Evolutionary conservation across 2,329 filamentous ascomycete species (phyloP).

Genomic region (Diaporthe eres): DNA sequence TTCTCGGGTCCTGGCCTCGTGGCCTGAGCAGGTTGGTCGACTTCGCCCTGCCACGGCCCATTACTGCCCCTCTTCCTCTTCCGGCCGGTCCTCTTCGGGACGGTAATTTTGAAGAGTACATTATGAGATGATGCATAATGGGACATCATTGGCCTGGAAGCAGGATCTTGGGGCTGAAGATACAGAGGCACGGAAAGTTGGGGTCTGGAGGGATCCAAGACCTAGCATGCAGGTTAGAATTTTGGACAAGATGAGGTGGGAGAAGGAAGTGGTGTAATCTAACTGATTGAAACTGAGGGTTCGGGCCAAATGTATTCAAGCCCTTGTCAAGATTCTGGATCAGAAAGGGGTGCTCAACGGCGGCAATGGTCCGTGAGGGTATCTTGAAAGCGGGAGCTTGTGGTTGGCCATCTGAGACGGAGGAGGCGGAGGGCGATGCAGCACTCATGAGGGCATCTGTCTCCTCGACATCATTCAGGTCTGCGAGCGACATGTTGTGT

Average conservation of each 20-base stretch:
- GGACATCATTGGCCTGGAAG: constrained; percentile 83
- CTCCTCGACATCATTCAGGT: constrained; percentile 28
- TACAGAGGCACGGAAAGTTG: constrained; percentile 76
- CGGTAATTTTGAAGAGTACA: constrained; percentile 85
- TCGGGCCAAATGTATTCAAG: constrained; percentile 56
- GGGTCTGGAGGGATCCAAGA: constrained; percentile 59
- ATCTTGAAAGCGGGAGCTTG: constrained; percentile 55
- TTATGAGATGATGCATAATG: constrained; percentile 84
- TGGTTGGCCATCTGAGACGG: constrained; percentile 36
- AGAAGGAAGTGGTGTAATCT: constrained; percentile 32
- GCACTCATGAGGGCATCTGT: constrained; percentile 27
- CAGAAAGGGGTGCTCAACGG: constrained; percentile 61
- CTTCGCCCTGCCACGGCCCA: constrained; percentile 71
- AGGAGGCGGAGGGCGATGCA: constrained; percentile 18
- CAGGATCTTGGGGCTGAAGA: constrained; percentile 83
- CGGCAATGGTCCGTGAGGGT: constrained; percentile 55
- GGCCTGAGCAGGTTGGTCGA: constrained; percentile 49
- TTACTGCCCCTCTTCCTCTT: constrained; percentile 86
- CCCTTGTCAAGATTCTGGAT: constrained; percentile 58
- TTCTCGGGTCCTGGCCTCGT: background rate
- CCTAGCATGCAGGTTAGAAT: constrained; percentile 50
- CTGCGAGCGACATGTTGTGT: constrained; percentile 26
- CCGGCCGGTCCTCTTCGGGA: constrained; percentile 88
- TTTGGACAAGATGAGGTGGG: background rate
- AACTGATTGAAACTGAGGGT: constrained; percentile 56